Evolutionary conservation across 345 rosid species (phyloP).

Genomic region (Acer campestre): DNA sequence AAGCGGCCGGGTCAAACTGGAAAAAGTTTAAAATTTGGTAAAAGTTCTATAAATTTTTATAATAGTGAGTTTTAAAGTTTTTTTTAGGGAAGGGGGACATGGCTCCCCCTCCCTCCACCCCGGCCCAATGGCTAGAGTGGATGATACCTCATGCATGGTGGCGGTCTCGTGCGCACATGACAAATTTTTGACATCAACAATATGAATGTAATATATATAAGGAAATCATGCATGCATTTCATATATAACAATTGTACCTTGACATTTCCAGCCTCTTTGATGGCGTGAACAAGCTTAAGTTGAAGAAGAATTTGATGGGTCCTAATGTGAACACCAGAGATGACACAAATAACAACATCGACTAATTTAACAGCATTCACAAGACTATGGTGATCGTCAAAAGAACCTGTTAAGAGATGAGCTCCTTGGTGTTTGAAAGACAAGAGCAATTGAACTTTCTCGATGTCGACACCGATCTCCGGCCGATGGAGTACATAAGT

Average conservation of each 20-base stretch:
- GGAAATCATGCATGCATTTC: no score
- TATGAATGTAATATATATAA: no score
- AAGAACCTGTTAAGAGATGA: slow-evolving; percentile 56
- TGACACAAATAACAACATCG: slow-evolving; percentile 74
- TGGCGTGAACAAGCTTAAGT: slow-evolving; percentile 82
- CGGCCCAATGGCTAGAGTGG: no score
- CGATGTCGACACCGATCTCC: slow-evolving; percentile 71
- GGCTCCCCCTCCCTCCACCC: no score
- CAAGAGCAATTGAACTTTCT: slow-evolving; percentile 66
- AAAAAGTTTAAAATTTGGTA: no score
- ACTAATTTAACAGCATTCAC: slow-evolving; percentile 61
- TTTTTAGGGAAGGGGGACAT: no score
- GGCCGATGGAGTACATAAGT: slow-evolving; percentile 62
- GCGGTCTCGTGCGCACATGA: no score
- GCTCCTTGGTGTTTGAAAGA: slow-evolving; percentile 65
- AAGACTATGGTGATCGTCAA: slow-evolving; percentile 54
- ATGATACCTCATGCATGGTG: no score
- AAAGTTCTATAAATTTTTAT: no score
- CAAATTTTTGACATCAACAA: no score
- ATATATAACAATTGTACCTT: slow-evolving; percentile 41
- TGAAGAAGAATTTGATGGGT: slow-evolving; percentile 76
- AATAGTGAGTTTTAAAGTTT: no score
- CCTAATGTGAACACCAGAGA: slow-evolving; percentile 83
- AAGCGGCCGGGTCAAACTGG: rapidly evolving
- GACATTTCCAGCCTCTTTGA: slow-evolving; percentile 83